These are phyloP conservation scores for Rhizopogon rudus DNA, from an alignment of 768 basidiomycete species.

Conservation along the genomic window DNA sequence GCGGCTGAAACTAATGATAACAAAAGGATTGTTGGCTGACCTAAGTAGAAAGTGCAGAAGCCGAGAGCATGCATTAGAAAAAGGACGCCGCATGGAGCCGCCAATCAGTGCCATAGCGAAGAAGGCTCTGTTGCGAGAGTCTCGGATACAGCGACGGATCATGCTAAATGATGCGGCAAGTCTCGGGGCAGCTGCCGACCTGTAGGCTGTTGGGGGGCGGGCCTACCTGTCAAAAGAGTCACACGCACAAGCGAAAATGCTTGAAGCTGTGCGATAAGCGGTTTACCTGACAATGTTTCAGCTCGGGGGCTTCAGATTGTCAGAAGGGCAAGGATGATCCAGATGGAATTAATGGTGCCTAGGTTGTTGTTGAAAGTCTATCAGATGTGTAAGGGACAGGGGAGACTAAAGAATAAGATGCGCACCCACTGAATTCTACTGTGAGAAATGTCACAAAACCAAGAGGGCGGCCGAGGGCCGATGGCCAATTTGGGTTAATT, in stretches of 20 bases:
- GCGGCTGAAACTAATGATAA: not conserved
- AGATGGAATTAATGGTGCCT: not conserved
- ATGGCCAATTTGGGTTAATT: constrained; percentile 3
- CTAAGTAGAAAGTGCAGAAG: not conserved
- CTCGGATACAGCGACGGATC: constrained; percentile 4
- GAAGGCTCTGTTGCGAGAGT: not conserved
- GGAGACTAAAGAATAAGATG: not conserved
- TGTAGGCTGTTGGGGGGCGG: not conserved
- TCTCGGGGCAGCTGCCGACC: constrained; percentile 4
- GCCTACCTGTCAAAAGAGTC: constrained; percentile 1
- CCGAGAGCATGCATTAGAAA: not conserved
- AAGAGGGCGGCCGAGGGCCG: constrained; percentile 12
- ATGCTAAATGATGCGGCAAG: not conserved
- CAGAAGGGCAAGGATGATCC: not conserved
- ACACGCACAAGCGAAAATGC: not conserved
- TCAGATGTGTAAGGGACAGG: not conserved
- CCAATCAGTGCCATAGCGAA: not conserved
- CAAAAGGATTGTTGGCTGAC: not conserved
- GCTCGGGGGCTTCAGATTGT: not conserved
- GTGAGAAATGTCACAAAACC: constrained; percentile 8
- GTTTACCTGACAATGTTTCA: not conserved
- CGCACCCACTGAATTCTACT: not conserved
- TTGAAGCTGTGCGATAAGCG: not conserved
- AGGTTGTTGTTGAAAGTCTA: not conserved
- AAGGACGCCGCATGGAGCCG: not conserved